Conservation (phyloP, 2,329 filamentous ascomycete genomes). For the Volutella citrinella region DNA sequence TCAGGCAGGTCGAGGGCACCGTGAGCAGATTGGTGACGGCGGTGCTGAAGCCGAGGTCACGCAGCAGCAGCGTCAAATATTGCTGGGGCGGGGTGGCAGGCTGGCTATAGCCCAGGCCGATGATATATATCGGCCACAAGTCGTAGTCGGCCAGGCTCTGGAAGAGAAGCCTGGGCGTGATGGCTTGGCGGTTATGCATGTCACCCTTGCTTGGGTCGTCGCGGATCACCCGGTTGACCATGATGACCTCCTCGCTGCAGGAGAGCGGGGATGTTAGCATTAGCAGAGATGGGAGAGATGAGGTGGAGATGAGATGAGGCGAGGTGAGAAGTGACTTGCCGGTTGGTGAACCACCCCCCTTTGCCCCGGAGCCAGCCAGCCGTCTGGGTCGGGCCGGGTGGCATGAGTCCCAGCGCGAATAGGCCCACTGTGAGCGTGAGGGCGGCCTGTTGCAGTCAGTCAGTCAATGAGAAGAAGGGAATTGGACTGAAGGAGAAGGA, state of each 20-base stretch:
- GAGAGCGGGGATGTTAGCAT: no score
- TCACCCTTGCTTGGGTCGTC: constrained; percentile 57
- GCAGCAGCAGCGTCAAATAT: constrained; percentile 44
- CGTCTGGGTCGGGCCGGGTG: constrained; percentile 37
- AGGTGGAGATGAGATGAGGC: neutral
- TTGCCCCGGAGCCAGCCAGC: constrained; percentile 50
- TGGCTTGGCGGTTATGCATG: constrained; percentile 52
- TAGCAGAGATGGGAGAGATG: neutral
- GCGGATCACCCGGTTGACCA: constrained; percentile 52
- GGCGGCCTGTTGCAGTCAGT: no score
- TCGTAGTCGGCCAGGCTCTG: constrained; percentile 54
- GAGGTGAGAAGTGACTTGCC: constrained; percentile 2
- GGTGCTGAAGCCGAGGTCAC: constrained; percentile 12
- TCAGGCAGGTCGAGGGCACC: constrained; percentile 10
- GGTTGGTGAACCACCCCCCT: constrained; percentile 34
- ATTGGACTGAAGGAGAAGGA: no score
- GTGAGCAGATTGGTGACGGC: constrained; percentile 15
- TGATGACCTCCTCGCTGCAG: constrained; percentile 46
- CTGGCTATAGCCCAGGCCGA: constrained; percentile 46
- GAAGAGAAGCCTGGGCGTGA: constrained; percentile 46
- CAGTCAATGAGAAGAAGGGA: no score
- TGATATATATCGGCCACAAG: constrained; percentile 50
- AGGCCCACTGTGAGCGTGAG: constrained; percentile 21
- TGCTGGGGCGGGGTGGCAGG: constrained; percentile 35
- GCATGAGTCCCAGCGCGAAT: constrained; percentile 19